Conservation (phyloP, 2,329 filamentous ascomycete genomes). For the Endocalyx cinctus region DNA sequence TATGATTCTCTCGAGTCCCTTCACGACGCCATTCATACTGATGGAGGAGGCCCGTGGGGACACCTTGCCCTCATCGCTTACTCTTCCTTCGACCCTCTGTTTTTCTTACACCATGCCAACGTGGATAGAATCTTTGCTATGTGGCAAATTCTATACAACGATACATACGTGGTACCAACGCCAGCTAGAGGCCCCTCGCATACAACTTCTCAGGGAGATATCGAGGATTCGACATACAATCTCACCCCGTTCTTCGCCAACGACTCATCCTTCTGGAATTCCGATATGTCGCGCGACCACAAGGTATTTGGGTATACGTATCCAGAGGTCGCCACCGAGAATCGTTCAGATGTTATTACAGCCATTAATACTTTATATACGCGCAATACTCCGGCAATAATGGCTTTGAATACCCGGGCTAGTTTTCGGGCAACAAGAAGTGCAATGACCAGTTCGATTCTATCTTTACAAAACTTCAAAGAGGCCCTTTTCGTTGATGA, state of each 20-base stretch:
- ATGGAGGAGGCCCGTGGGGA: constrained; percentile 45
- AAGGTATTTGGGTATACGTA: constrained; percentile 71
- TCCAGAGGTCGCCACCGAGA: constrained; percentile 52
- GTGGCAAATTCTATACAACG: constrained; percentile 70
- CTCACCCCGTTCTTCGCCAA: constrained; percentile 65
- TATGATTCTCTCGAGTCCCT: constrained; percentile 63
- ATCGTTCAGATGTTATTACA: constrained; percentile 37
- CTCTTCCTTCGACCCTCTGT: constrained; percentile 74
- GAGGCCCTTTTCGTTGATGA: constrained; percentile 30
- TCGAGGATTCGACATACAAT: constrained; percentile 51
- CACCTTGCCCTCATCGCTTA: constrained; percentile 69
- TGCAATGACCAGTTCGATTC: constrained; percentile 6
- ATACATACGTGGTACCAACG: constrained; percentile 59
- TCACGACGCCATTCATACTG: constrained; percentile 59
- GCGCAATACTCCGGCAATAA: constrained; percentile 33
- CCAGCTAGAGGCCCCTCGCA: constrained; percentile 55
- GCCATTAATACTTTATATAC: constrained; percentile 61
- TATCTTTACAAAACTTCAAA: background rate
- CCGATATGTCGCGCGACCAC: constrained; percentile 54
- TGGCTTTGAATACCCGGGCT: constrained; percentile 14
- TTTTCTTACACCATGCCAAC: constrained; percentile 73
- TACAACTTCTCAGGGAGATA: constrained; percentile 49
- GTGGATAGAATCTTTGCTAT: constrained; percentile 72
- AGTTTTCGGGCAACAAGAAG: constrained; percentile 28
- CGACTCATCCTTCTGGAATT: constrained; percentile 63